Percentiles rank a stretch among this genome's conserved stretches.
These are phyloP conservation scores for Iberis amara DNA, from an alignment of 441 rosid species.

Conservation along the genomic window DNA sequence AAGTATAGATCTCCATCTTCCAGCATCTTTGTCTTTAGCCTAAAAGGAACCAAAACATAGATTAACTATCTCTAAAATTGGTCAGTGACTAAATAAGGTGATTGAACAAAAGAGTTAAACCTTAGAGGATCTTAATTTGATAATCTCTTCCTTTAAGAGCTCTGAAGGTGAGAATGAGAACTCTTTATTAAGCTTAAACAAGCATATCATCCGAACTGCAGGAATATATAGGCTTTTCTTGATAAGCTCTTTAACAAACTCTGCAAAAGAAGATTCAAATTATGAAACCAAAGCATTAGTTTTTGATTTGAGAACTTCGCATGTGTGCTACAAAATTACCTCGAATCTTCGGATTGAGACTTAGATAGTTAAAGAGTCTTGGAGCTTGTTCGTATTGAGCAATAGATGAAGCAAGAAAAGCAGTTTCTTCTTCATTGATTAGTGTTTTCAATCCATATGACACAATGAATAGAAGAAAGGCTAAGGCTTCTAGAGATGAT, in stretches of 20 bases:
- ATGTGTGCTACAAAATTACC: constrained; percentile 12
- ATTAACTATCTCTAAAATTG: neutral
- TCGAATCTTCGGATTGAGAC: constrained; percentile 10
- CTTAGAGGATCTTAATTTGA: constrained; percentile 12
- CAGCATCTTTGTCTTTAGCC: constrained; percentile 11
- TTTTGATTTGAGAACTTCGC: neutral
- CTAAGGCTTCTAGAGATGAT: constrained; percentile 19
- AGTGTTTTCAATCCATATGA: constrained; percentile 11
- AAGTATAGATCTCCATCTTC: too few species aligned
- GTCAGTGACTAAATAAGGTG: neutral
- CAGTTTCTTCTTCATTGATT: constrained; percentile 24
- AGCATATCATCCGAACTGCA: constrained; percentile 21
- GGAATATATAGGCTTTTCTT: constrained; percentile 3
- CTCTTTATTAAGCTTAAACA: constrained; percentile 6
- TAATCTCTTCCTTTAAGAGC: constrained; percentile 25
- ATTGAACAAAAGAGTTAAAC: constrained; percentile 11
- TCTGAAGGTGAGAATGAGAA: constrained; percentile 1
- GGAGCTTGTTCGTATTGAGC: constrained; percentile 23
- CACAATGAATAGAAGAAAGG: constrained; percentile 27
- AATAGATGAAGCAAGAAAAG: constrained; percentile 17
- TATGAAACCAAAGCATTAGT: too few species aligned
- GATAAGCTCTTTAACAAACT: constrained; percentile 12
- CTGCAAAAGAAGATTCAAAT: constrained; percentile 11
- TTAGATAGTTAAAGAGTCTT: constrained; percentile 11
- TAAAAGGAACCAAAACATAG: neutral